Percentiles rank a stretch among this genome's conserved stretches.
Evolutionary conservation across 495 filamentous ascomycete genomes (phyloP).

Genomic region (Aspergillus sclerotioniger): DNA sequence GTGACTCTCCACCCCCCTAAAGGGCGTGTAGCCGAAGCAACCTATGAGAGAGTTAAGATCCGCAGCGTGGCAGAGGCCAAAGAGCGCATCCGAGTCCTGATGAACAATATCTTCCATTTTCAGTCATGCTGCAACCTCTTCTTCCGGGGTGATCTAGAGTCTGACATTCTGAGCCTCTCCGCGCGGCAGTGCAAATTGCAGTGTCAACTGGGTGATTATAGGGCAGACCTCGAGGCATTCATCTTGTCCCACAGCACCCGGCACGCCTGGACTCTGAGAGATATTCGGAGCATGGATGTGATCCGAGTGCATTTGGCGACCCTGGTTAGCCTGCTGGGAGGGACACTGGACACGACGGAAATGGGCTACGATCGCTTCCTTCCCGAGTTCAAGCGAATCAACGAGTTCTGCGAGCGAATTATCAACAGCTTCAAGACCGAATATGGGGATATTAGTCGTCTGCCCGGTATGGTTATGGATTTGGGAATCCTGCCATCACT

Average conservation of each 20-base stretch:
- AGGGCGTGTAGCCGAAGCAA: background rate
- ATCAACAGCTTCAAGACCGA: slow-evolving; percentile 3
- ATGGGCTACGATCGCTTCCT: background rate
- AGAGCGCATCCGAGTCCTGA: background rate
- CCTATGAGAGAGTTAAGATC: background rate
- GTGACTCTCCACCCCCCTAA: background rate
- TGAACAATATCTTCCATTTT: background rate
- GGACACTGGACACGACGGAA: background rate
- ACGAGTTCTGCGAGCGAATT: background rate
- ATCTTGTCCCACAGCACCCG: background rate
- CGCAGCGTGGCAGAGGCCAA: background rate
- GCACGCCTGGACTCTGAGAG: background rate
- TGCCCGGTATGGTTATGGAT: slow-evolving; percentile 14
- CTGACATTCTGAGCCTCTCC: background rate
- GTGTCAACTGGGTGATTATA: background rate
- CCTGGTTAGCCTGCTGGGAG: background rate
- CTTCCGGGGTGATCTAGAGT: background rate
- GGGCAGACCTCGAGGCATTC: background rate
- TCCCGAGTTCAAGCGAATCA: background rate
- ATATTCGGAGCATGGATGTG: background rate
- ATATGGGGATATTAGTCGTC: background rate
- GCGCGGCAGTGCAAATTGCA: background rate
- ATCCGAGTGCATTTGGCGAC: background rate
- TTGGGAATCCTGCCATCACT: slow-evolving; percentile 38
- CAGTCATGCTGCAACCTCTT: background rate